These are phyloP conservation scores for Russula dissimulans DNA, from an alignment of 768 basidiomycete genomes.

Conservation along the genomic window DNA sequence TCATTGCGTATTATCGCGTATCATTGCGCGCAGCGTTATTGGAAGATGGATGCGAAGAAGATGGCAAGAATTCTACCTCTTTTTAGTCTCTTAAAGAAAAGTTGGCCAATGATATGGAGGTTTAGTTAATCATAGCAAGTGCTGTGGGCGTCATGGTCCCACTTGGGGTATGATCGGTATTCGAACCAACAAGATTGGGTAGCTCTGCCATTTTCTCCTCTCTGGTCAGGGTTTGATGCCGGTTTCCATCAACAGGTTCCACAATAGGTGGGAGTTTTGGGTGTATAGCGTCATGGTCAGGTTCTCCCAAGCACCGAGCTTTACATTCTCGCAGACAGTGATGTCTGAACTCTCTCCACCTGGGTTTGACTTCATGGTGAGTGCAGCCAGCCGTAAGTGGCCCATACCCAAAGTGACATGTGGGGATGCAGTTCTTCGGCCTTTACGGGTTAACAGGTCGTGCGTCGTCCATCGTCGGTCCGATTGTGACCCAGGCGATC, in stretches of 20 bases:
- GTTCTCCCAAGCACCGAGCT: conserved; percentile 80
- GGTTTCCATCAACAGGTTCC: conserved; percentile 34
- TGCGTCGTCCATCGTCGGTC: conserved; percentile 80
- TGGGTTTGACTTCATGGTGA: too few species aligned
- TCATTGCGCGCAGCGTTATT: conserved; percentile 76
- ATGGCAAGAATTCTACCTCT: conserved; percentile 39
- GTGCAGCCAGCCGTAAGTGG: too few species aligned
- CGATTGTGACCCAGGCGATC: conserved; percentile 21
- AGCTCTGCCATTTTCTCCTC: conserved; percentile 13
- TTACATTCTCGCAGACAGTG: conserved; percentile 79
- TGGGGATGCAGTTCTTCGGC: conserved; percentile 73
- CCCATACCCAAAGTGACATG: too few species aligned
- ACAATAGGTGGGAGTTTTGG: conserved; percentile 86
- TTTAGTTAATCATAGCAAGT: conserved; percentile 66
- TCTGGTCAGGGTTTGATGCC: background rate
- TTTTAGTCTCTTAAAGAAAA: background rate
- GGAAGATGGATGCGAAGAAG: conserved; percentile 69
- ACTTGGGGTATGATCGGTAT: conserved; percentile 84
- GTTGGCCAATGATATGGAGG: background rate
- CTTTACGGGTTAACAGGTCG: conserved; percentile 35
- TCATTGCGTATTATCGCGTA: too few species aligned
- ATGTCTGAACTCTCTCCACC: conserved; percentile 85
- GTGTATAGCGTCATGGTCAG: conserved; percentile 75
- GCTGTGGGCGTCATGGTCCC: conserved; percentile 70
- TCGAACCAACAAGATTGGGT: conserved; percentile 72